Conservation (phyloP, 164 flowering plant species). For the Vitis rupestris region DNA sequence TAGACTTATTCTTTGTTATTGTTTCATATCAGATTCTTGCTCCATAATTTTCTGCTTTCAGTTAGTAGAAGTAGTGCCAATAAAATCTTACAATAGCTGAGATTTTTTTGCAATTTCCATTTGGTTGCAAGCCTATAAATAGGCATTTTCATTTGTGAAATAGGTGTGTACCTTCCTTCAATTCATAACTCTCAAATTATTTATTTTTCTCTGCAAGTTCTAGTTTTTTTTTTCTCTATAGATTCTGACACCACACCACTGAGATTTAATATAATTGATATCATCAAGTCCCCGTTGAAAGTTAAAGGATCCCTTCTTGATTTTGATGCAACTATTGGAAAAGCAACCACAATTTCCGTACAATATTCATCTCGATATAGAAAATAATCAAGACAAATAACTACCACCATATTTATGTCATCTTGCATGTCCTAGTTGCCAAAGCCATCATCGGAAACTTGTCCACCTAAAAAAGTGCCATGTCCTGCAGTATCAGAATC, state of each 20-base stretch:
- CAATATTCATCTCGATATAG: conserved; percentile 15
- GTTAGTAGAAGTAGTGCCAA: no score
- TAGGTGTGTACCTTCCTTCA: no score
- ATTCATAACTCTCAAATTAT: no score
- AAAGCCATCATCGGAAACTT: conserved; percentile 13
- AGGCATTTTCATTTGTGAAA: no score
- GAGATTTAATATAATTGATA: conserved; percentile 22
- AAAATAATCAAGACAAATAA: conserved; percentile 43
- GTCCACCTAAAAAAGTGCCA: conserved; percentile 22
- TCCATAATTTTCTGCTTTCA: no score
- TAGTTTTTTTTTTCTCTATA: no score
- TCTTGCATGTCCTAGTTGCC: conserved; percentile 40
- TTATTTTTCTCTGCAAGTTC: no score
- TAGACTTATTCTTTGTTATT: no score
- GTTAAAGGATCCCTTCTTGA: conserved; percentile 13
- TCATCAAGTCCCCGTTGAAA: conserved; percentile 31
- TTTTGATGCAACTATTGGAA: conserved; percentile 25
- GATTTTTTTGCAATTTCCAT: no score
- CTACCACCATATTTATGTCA: conserved; percentile 25
- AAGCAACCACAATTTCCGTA: conserved; percentile 19
- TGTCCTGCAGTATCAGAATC: conserved; percentile 34
- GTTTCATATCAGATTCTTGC: no score
- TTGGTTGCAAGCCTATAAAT: no score
- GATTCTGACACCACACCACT: conserved; percentile 13
- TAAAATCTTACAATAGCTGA: no score